phyloP scores from a whole-genome alignment of 768 basidiomycete species.

The Kwoniella bestiolae region DNA sequence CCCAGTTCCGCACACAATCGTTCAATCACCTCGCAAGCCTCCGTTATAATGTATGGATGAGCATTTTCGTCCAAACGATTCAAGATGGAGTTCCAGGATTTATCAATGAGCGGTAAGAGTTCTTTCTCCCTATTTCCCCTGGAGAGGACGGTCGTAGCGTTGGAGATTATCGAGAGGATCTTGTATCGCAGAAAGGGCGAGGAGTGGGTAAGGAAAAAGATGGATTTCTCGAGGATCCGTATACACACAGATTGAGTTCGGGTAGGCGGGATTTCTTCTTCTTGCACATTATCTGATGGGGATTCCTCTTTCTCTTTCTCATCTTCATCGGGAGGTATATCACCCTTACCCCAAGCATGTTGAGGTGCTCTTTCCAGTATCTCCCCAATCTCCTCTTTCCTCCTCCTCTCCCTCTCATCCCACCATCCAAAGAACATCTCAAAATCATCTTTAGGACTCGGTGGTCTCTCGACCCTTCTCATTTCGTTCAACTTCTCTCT shows the following conservation, averaged over 20 bases:
- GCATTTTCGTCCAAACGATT: conserved; percentile 71
- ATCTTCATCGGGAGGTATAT: conserved; percentile 29
- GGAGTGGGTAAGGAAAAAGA: conserved; percentile 87
- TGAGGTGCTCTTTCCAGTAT: conserved; percentile 52
- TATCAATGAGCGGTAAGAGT: conserved; percentile 81
- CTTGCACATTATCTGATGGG: conserved; percentile 51
- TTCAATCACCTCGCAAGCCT: conserved; percentile 75
- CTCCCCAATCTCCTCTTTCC: conserved; percentile 36
- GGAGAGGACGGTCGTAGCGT: conserved; percentile 70
- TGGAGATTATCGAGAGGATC: conserved; percentile 74
- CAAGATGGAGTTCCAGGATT: conserved; percentile 91
- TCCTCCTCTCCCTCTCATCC: conserved; percentile 39
- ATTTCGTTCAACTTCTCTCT: conserved; percentile 21
- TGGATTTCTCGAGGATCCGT: conserved; percentile 82
- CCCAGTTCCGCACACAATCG: conserved; percentile 72
- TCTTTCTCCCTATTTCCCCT: conserved; percentile 64
- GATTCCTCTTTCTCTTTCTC: conserved; percentile 49
- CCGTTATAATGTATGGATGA: conserved; percentile 72
- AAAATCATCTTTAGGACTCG: conserved; percentile 44
- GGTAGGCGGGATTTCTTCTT: conserved; percentile 64
- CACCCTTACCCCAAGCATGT: conserved; percentile 44
- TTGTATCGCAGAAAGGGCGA: conserved; percentile 84
- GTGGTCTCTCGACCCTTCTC: conserved; percentile 34
- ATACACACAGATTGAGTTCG: conserved; percentile 75
- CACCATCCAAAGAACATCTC: conserved; percentile 70